These are phyloP conservation scores for Colletotrichum gloeosporioides DNA, from an alignment of 2,329 filamentous ascomycete species.

Conservation along the genomic window DNA sequence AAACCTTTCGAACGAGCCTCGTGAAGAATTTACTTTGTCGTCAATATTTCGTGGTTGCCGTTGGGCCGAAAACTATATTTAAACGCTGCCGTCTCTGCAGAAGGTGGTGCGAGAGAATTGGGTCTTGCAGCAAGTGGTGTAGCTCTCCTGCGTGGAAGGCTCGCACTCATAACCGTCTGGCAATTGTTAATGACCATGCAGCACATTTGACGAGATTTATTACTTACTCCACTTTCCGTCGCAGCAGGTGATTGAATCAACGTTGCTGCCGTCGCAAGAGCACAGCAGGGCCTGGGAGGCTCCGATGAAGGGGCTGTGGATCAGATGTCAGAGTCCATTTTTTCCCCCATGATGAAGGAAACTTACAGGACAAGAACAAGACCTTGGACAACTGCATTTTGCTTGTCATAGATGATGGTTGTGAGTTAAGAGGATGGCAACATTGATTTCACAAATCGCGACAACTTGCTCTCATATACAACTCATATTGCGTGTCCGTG, in stretches of 20 bases:
- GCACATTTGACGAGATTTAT: neutral
- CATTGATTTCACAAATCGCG: neutral
- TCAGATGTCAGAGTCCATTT: neutral
- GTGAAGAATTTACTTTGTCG: rapidly evolving
- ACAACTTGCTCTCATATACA: neutral
- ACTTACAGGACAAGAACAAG: neutral
- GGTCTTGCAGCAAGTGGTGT: neutral
- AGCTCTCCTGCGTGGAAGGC: neutral
- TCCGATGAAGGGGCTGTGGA: neutral
- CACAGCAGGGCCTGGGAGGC: neutral
- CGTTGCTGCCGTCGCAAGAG: neutral
- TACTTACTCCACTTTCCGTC: neutral
- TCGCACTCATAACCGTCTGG: neutral
- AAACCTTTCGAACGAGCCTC: rapidly evolving
- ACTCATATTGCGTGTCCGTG: neutral
- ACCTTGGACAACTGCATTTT: neutral
- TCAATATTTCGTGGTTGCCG: neutral
- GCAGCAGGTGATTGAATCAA: neutral
- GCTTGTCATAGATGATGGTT: neutral
- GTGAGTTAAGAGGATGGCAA: neutral
- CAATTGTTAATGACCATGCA: neutral
- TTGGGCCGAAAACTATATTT: neutral
- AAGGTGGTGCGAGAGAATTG: neutral
- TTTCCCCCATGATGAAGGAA: neutral
- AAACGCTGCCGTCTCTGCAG: neutral